Evolutionary conservation across 1,284 basidiomycete genomes (phyloP).

Genomic region (Moniliella sp.): DNA sequence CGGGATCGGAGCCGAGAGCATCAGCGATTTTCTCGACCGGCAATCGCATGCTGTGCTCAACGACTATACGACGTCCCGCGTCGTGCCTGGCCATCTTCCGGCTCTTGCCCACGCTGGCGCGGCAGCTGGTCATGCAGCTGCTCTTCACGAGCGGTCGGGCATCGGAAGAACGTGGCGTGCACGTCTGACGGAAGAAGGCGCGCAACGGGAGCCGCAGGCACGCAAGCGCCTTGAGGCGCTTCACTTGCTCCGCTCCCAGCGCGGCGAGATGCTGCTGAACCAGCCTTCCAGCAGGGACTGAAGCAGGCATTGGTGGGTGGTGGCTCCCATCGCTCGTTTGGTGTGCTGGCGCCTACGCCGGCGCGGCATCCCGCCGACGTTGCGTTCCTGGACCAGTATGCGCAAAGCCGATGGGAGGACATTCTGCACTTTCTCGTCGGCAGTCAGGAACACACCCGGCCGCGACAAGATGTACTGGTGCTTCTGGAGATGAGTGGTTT

Average conservation of each 20-base stretch:
- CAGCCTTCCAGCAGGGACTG: not conserved
- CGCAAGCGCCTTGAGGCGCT: not conserved
- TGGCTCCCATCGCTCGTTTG: conserved; percentile 2
- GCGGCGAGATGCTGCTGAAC: not conserved
- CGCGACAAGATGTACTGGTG: conserved; percentile 59
- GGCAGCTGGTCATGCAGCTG: conserved; percentile 72
- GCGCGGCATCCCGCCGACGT: conserved; percentile 37
- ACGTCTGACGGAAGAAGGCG: not conserved
- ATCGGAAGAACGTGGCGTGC: conserved; percentile 51
- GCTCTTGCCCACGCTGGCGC: conserved; percentile 59
- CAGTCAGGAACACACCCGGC: conserved; percentile 51
- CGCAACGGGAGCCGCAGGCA: not conserved
- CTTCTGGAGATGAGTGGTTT: conserved; percentile 65
- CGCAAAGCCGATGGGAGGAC: conserved; percentile 83
- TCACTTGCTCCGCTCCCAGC: not conserved
- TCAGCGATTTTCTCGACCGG: conserved; percentile 54
- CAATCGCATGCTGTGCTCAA: conserved; percentile 64
- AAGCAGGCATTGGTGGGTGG: conserved; percentile 1
- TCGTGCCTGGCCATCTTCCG: conserved; percentile 72
- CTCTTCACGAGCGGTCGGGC: conserved; percentile 69
- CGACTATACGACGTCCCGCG: conserved; percentile 55
- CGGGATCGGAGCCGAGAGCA: conserved; percentile 17
- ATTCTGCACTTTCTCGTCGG: conserved; percentile 98
- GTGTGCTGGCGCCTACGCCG: conserved; percentile 1
- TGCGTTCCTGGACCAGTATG: conserved; percentile 58